Conservation (phyloP, 805 yeast genomes). For the Pichia scutulata region DNA sequence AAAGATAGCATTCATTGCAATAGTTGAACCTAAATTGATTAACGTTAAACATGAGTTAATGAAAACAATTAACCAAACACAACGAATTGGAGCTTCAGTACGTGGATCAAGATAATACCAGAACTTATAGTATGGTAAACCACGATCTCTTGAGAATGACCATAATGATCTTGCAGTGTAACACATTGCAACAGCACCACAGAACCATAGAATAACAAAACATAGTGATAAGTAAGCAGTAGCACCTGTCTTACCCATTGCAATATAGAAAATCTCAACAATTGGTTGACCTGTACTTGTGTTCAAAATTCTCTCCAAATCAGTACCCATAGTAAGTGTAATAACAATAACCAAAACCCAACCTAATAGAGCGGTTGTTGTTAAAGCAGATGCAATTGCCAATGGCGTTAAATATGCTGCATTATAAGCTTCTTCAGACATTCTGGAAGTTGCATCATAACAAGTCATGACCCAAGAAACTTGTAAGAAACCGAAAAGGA, state of each 20-base stretch:
- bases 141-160: slow-evolving; percentile 51
- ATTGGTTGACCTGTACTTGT: slow-evolving; percentile 41
- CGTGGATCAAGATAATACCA: slow-evolving; percentile 34
- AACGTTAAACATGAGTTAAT: slow-evolving; percentile 37
- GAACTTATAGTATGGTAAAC: slow-evolving; percentile 39
- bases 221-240: slow-evolving; percentile 42
- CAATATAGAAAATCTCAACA: slow-evolving; percentile 43
- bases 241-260: slow-evolving; percentile 47
- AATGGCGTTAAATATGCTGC: slow-evolving; percentile 50
- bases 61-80: slow-evolving; percentile 36
- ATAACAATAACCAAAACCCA: slow-evolving; percentile 42
- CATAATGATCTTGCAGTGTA: slow-evolving; percentile 46
- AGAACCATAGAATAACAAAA: slow-evolving; percentile 43
- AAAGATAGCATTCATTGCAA: slow-evolving; percentile 48
- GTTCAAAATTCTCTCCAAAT: slow-evolving; percentile 27
- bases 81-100: slow-evolving; percentile 37
- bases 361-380: slow-evolving; percentile 42
- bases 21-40: slow-evolving; percentile 34
- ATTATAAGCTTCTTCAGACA: slow-evolving; percentile 47
- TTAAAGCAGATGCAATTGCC: slow-evolving; percentile 49
- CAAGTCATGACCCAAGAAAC: slow-evolving; percentile 55
- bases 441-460: slow-evolving; percentile 48
- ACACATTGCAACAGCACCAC: slow-evolving; percentile 44
- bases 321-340: slow-evolving; percentile 38
- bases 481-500: slow-evolving; percentile 49